These are phyloP conservation scores for Syncephalastrum sp. DNA, from an alignment of 371 early-diverging fungal species.

Conservation along the genomic window DNA sequence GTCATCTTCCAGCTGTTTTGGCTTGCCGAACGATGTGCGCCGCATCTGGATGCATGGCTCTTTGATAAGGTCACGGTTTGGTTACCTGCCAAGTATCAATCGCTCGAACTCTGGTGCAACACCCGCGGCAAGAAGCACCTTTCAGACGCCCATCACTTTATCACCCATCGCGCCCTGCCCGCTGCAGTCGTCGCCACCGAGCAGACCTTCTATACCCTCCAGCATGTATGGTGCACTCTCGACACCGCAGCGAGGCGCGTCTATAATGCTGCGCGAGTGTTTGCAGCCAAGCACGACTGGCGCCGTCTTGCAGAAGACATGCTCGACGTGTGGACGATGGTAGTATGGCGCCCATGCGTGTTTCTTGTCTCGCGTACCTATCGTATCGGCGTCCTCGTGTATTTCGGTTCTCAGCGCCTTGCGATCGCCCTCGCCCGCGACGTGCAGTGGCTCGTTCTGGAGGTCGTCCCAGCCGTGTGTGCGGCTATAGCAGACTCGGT, in stretches of 20 bases:
- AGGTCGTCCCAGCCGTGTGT: no score
- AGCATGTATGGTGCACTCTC: not conserved
- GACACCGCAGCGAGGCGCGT: not conserved
- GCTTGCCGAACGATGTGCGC: conserved; percentile 24
- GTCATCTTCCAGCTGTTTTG: conserved; percentile 23
- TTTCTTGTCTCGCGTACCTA: conserved; percentile 9
- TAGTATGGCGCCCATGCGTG: conserved; percentile 17
- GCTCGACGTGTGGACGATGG: conserved; percentile 7
- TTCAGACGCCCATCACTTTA: not conserved
- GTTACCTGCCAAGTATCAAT: conserved; percentile 17
- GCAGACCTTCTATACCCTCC: not conserved
- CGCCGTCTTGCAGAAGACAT: conserved; percentile 20
- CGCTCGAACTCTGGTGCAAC: conserved; percentile 26
- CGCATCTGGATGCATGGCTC: conserved; percentile 38
- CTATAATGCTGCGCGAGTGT: conserved; percentile 2
- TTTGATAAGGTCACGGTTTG: conserved; percentile 31
- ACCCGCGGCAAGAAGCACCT: conserved; percentile 14
- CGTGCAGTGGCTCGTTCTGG: no score
- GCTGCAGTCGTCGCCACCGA: conserved; percentile 8
- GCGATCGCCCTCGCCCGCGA: no score
- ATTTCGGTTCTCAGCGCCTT: conserved; percentile 8
- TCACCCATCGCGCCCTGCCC: conserved; percentile 6
- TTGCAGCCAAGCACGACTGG: conserved; percentile 31
- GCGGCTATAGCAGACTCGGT: no score
- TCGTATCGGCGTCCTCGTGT: conserved; percentile 15